Conservation (phyloP, 2,329 filamentous ascomycete genomes). For the Sporothrix brunneoviolacea region DNA sequence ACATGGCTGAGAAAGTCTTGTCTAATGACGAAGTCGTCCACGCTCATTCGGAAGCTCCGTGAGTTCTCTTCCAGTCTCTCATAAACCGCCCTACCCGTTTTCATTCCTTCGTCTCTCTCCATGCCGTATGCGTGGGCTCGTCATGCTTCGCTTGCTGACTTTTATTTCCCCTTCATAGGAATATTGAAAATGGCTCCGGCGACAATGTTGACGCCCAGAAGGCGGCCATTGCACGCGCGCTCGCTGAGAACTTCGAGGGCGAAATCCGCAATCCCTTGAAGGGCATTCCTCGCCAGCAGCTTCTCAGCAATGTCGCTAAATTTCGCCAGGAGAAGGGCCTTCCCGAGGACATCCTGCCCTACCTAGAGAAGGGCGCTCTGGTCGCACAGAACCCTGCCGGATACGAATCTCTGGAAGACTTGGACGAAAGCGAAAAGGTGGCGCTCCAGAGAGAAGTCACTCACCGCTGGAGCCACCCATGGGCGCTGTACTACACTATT, state of each 20-base stretch:
- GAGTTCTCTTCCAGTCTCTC: slow-evolving; percentile 1
- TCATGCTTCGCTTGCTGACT: not conserved
- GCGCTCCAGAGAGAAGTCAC: slow-evolving; percentile 48
- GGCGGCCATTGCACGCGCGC: slow-evolving; percentile 2
- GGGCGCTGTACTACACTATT: slow-evolving; percentile 59
- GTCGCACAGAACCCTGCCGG: slow-evolving; percentile 63
- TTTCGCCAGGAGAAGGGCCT: slow-evolving; percentile 41
- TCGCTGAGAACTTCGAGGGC: slow-evolving; percentile 13
- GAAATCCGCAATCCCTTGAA: slow-evolving; percentile 18
- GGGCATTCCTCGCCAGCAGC: slow-evolving; percentile 16
- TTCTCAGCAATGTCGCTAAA: slow-evolving; percentile 15
- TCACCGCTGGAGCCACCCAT: slow-evolving; percentile 60
- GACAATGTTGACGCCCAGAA: not conserved
- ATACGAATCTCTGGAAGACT: slow-evolving; percentile 48
- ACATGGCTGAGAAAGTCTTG: slow-evolving; percentile 8
- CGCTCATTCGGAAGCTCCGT: slow-evolving; percentile 7
- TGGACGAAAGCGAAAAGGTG: slow-evolving; percentile 35
- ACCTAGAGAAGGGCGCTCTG: slow-evolving; percentile 64
- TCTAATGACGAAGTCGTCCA: slow-evolving; percentile 5
- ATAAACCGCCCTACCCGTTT: not conserved
- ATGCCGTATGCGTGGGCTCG: not conserved
- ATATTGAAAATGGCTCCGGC: not conserved
- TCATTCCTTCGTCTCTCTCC: not conserved
- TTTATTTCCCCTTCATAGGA: not conserved
- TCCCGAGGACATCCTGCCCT: slow-evolving; percentile 42